Conservation (phyloP, 352 stramenopile genomes). For the Phytophthora litchii region DNA sequence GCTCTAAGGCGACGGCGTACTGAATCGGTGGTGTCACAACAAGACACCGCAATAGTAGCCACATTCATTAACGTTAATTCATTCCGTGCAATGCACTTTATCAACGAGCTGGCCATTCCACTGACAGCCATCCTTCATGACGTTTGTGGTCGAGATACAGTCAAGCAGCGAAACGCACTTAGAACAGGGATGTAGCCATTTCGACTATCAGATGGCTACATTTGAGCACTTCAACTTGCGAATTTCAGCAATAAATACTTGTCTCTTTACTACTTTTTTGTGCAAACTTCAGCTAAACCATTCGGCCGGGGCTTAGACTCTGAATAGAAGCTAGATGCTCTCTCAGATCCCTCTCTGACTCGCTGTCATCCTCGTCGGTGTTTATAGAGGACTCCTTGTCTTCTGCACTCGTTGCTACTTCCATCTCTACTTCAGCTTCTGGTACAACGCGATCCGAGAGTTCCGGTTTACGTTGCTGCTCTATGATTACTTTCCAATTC, state of each 20-base stretch:
- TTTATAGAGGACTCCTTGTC: constrained; percentile 2
- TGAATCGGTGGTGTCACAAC: constrained; percentile 1
- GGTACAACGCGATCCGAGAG: constrained; percentile 1
- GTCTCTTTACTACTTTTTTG: background rate
- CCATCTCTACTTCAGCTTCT: background rate
- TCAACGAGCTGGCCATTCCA: no score
- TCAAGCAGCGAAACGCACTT: constrained; percentile 32
- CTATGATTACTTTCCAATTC: constrained; percentile 4
- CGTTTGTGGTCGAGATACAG: constrained; percentile 1
- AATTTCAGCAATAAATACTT: constrained; percentile 10
- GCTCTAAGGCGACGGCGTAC: constrained; percentile 24
- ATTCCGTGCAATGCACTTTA: constrained; percentile 27
- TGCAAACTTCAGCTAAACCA: no score
- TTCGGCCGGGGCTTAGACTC: constrained; percentile 25
- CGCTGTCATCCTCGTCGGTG: constrained; percentile 27
- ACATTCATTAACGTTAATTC: constrained; percentile 34
- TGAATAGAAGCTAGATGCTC: constrained; percentile 58
- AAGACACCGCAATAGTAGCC: constrained; percentile 3
- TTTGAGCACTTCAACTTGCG: constrained; percentile 13
- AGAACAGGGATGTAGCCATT: constrained; percentile 17
- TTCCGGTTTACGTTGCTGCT: constrained; percentile 7
- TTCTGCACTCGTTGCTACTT: background rate
- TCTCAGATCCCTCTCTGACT: constrained; percentile 40
- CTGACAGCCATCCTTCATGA: constrained; percentile 12
- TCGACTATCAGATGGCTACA: no score